A percentile compares a stretch with the other conserved stretches of the same genome.
Conservation (phyloP, 768 basidiomycete genomes). For the Tephrocybe sp. region DNA sequence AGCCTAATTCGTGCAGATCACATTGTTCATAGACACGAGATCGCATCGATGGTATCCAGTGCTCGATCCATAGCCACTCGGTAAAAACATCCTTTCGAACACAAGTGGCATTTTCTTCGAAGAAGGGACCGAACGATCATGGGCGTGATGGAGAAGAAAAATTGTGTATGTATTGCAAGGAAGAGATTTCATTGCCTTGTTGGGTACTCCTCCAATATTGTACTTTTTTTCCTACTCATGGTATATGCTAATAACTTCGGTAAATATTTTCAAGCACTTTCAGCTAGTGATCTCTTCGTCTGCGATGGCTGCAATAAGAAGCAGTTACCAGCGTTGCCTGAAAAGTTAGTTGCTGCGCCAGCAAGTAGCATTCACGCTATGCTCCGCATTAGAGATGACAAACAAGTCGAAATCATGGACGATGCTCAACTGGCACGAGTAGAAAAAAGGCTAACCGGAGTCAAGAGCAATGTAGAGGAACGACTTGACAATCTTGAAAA, state of each 20-base stretch:
- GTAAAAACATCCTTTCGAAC: too few species aligned
- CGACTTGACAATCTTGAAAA: not conserved
- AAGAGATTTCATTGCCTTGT: not conserved
- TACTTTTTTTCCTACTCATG: not conserved
- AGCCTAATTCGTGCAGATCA: too few species aligned
- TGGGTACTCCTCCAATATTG: slow-evolving; percentile 2
- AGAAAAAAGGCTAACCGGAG: not conserved
- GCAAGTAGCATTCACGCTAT: not conserved
- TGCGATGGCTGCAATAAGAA: not conserved
- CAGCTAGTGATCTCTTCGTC: not conserved
- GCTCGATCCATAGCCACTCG: too few species aligned
- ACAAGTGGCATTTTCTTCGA: too few species aligned
- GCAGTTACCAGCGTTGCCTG: not conserved
- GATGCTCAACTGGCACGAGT: not conserved
- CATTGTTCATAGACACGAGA: too few species aligned
- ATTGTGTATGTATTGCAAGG: not conserved
- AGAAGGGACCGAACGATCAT: not conserved
- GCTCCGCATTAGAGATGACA: not conserved
- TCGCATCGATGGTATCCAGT: too few species aligned
- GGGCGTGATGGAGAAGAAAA: not conserved
- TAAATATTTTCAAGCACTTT: not conserved
- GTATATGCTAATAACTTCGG: not conserved
- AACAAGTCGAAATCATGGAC: not conserved
- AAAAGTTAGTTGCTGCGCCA: slow-evolving; percentile 1
- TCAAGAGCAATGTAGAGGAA: not conserved